Evolutionary conservation across 2,329 filamentous ascomycete species (phyloP).

Genomic region (Epichloe aotearoae): DNA sequence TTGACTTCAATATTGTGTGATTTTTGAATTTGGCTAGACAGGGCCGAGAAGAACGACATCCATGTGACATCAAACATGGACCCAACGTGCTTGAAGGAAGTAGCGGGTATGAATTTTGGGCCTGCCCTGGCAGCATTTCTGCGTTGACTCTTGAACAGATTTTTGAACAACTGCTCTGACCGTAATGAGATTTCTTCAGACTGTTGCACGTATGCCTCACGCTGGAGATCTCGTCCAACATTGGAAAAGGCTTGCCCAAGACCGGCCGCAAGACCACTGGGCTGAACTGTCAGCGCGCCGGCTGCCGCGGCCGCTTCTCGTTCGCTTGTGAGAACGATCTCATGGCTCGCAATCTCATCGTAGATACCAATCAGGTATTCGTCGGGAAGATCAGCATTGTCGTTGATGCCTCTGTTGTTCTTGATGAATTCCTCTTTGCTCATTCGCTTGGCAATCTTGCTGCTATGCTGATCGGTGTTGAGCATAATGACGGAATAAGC

Average conservation of each 20-base stretch:
- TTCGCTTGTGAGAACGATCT: constrained; percentile 91
- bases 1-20: constrained; percentile 87
- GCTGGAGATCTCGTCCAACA: constrained; percentile 78
- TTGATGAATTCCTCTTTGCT: constrained; percentile 96
- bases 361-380: constrained; percentile 85
- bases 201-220: constrained; percentile 87
- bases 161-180: constrained; percentile 80
- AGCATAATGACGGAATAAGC: constrained; percentile 94
- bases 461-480: constrained; percentile 91
- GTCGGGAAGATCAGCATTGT: constrained; percentile 81
- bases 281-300: constrained; percentile 45
- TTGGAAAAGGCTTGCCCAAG: constrained; percentile 84
- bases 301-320: constrained; percentile 76
- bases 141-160: constrained; percentile 77
- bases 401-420: constrained; percentile 97
- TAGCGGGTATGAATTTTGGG: constrained; percentile 77
- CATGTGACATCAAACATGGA: constrained; percentile 98
- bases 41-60: constrained; percentile 96
- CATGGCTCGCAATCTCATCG: constrained; percentile 80
- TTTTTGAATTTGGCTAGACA: constrained; percentile 88
- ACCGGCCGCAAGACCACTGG: constrained; percentile 57
- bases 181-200: constrained; percentile 77
- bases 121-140: constrained; percentile 58
- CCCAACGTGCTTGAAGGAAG: constrained; percentile 86
- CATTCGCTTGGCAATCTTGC: constrained; percentile 75